Evolutionary conservation across 1,284 basidiomycete genomes (phyloP).

Genomic region (Phellopilus nigrolimitatus): DNA sequence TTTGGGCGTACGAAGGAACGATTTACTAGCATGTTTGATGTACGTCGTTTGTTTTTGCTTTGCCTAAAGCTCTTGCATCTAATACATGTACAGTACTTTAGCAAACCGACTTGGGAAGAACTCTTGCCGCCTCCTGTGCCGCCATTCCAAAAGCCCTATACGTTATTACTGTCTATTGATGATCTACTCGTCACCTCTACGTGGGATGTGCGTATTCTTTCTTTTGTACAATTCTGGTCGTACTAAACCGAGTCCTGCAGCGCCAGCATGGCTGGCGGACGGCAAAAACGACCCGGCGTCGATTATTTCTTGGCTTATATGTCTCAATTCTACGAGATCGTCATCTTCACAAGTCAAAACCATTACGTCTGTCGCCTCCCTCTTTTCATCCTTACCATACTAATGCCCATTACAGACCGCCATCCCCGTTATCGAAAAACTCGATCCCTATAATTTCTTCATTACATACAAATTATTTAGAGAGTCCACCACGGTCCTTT

Average conservation of each 20-base stretch:
- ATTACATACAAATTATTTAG: constrained; percentile 89
- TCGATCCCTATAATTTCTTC: constrained; percentile 91
- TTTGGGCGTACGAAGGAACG: constrained; percentile 59
- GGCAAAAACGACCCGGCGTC: constrained; percentile 88
- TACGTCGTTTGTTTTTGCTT: constrained; percentile 31
- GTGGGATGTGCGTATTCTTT: constrained; percentile 77
- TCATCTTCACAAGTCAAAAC: constrained; percentile 91
- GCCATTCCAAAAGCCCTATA: constrained; percentile 88
- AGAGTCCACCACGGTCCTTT: constrained; percentile 76
- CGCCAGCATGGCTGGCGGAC: constrained; percentile 86
- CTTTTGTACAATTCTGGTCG: neutral
- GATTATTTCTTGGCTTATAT: constrained; percentile 98
- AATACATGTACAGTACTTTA: constrained; percentile 62
- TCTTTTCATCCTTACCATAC: constrained; percentile 8
- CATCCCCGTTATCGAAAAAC: constrained; percentile 85
- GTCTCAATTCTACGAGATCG: constrained; percentile 97
- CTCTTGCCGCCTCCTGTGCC: constrained; percentile 86
- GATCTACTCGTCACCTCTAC: constrained; percentile 88
- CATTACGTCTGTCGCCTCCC: constrained; percentile 65
- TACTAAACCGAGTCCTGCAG: constrained; percentile 34
- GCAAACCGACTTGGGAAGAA: constrained; percentile 89
- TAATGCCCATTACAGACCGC: constrained; percentile 59
- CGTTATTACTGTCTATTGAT: constrained; percentile 87
- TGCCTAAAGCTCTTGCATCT: constrained; percentile 11
- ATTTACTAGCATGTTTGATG: constrained; percentile 59